phyloP scores from a whole-genome alignment of 2,329 filamentous ascomycete genomes.

The Xylaria sp. region DNA sequence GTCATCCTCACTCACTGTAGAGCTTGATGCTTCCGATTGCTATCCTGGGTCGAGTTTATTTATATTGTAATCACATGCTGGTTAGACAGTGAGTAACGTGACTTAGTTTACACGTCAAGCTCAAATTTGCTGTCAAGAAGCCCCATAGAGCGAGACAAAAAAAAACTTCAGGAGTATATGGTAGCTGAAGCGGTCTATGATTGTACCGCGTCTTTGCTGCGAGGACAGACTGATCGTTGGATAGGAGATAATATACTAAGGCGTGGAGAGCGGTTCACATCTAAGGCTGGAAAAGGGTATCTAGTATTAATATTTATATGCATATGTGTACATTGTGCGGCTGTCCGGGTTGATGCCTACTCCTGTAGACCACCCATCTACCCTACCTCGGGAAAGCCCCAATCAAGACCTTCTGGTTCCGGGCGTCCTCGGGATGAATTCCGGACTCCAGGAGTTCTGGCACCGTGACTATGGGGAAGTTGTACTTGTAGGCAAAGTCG shows the following conservation, averaged over 20 bases:
- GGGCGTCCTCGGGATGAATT: conserved; percentile 36
- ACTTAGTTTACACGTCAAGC: not conserved
- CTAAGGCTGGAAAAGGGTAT: conserved; percentile 30
- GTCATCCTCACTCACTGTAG: not conserved
- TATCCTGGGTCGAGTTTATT: not conserved
- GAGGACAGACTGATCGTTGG: not conserved
- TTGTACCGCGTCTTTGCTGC: not conserved
- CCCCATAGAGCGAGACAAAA: not conserved
- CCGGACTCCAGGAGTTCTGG: conserved; percentile 31
- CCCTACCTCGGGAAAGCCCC: conserved; percentile 33
- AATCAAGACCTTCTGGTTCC: conserved; percentile 39
- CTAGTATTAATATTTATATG: conserved; percentile 24
- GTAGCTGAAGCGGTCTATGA: not conserved
- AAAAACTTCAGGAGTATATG: not conserved
- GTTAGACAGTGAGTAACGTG: not conserved
- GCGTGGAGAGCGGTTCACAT: not conserved
- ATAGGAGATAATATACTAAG: not conserved
- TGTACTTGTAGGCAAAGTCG: conserved; percentile 37
- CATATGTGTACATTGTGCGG: not conserved
- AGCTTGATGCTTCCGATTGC: not conserved
- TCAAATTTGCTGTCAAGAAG: not conserved
- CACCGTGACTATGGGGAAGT: conserved; percentile 32
- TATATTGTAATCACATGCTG: not conserved
- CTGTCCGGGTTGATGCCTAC: not conserved
- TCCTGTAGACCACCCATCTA: not conserved